phyloP scores from a whole-genome alignment of 2,329 filamentous ascomycete genomes.

The Fusarium sulawesiense region DNA sequence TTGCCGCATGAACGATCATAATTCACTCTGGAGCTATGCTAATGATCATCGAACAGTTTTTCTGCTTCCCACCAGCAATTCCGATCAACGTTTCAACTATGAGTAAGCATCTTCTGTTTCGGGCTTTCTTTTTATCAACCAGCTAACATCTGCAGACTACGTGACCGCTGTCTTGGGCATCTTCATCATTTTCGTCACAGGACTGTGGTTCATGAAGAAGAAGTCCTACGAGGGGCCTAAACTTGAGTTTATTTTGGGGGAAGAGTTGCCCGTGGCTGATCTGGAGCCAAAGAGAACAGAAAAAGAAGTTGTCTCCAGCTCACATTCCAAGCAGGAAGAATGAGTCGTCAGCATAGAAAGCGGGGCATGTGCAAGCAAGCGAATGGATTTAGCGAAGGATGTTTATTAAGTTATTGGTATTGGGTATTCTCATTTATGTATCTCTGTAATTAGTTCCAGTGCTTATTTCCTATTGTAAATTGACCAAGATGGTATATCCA shows the following conservation, averaged over 20 bases:
- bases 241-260: constrained; percentile 36
- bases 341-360: background rate
- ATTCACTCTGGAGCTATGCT: background rate
- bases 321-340: constrained; percentile 22
- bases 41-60: constrained; percentile 19
- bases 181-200: constrained; percentile 40
- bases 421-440: background rate
- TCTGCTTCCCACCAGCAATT: constrained; percentile 41
- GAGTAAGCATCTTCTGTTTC: constrained; percentile 19
- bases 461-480: background rate
- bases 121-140: background rate
- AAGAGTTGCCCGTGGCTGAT: constrained; percentile 30
- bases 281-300: constrained; percentile 1
- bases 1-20: rapidly evolving
- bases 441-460: background rate
- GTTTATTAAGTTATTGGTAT: background rate
- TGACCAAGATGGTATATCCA: background rate
- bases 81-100: constrained; percentile 37
- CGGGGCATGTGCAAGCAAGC: background rate
- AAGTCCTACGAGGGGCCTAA: constrained; percentile 37
- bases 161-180: constrained; percentile 52
- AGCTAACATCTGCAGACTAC: constrained; percentile 46
- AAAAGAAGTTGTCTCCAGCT: constrained; percentile 13
- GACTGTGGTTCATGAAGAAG: constrained; percentile 32
- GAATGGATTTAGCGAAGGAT: background rate